Base-by-base conservation (phyloP, 495 filamentous ascomycete species). In the Pyrenopolyporus hunteri region DNA sequence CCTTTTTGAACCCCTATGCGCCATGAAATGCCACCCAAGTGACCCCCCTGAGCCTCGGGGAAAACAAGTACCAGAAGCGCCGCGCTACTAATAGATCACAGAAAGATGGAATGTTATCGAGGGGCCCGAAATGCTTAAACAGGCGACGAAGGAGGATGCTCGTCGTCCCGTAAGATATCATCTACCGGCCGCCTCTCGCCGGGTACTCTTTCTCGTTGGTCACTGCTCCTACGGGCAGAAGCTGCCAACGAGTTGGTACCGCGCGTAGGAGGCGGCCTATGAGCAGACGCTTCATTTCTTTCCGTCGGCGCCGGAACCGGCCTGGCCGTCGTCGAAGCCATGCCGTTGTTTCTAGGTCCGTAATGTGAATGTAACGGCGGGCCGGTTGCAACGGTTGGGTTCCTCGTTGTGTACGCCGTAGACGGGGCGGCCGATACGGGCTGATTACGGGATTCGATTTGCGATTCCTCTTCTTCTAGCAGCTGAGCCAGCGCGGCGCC, bases 401-500 rank as follows among this genome's bases (percentile, higher is more conserved):
- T 55, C n/a, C 42, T 52, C 3, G 22, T 13, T 7, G 48, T 22
- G 19, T 31, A 43, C 5, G 33, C 3, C 16, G 48, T 35, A 6
- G 46, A 19, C 8, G 28, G 16, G 26, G 59, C 57, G 25, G 36
- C 10, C 26, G 63, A 53, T 32, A 31, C 36, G 22, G 33, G 42
- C 17, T 57, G 57, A 5, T 29, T 35, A 7, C 26, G 47, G 23
- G 40, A 31, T 17, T 57, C 42, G 20, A 60, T 22, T 39, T 66
- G 63, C 6, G 45, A 6, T 52, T 73, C 73, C 42, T 78, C 74
- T 22, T 78, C 78, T 52, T 78, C 76, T 16, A 76, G 45, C 19
- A 80, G 50, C 56, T 74, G 74, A 17, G 75, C 77, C 4, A 81
- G 64, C 6, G 75, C 78, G 0, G 77, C 76, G 1, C 79, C 79